Percentiles rank a stretch among this genome's conserved stretches.
These are phyloP conservation scores for Poterioochromonas sp. DNA, from an alignment of 352 stramenopile species.

Conservation along the genomic window DNA sequence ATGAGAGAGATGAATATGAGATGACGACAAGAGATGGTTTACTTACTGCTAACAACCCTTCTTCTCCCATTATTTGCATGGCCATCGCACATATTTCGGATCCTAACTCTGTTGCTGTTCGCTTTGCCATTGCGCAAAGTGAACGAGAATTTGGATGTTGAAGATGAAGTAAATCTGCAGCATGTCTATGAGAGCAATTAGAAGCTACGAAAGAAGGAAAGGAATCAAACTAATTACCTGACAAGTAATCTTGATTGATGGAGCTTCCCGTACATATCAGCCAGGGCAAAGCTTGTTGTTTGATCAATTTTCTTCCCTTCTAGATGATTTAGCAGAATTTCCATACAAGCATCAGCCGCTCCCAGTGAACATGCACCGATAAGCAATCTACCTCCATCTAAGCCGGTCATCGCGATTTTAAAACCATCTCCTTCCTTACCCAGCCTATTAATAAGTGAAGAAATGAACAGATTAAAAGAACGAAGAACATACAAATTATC, in stretches of 20 bases:
- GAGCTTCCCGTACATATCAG: no score
- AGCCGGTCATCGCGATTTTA: conserved; percentile 46
- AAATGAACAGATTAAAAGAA: no score
- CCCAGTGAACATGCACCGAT: conserved; percentile 48
- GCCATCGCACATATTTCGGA: conserved; percentile 13
- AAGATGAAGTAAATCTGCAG: conserved; percentile 43
- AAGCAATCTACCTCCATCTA: conserved; percentile 44
- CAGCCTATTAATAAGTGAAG: conserved; percentile 40
- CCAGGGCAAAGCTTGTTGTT: no score
- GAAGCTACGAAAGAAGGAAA: no score
- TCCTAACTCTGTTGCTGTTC: conserved; percentile 39
- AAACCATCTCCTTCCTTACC: conserved; percentile 50
- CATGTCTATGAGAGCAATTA: no score
- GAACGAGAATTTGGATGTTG: conserved; percentile 39
- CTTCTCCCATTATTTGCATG: conserved; percentile 45
- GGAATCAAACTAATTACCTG: no score
- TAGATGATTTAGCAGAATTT: no score
- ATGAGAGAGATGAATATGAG: neutral
- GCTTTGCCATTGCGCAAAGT: conserved; percentile 46
- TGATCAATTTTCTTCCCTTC: no score
- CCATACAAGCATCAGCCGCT: conserved; percentile 39
- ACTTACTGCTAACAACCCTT: conserved; percentile 43
- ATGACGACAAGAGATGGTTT: neutral
- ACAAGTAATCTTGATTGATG: no score
- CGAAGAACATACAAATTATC: no score